Evolutionary conservation across 1,139 yeast genomes (phyloP), one percentile per base, ranked within the genome.

Genomic region (Blastobotrys buckinghamii): DNA sequence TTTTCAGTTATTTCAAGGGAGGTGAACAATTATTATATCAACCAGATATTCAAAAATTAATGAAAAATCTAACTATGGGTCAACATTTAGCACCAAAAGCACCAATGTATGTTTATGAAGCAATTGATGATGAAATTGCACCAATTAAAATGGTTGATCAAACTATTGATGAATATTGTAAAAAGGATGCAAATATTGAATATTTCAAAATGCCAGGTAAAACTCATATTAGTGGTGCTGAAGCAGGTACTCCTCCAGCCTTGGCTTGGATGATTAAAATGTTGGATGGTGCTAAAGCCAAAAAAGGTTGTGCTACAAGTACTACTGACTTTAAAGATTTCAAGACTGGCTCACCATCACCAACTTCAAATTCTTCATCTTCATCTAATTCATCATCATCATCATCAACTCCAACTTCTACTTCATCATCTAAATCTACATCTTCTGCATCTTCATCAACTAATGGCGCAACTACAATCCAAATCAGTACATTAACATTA

Each of bases 101-200:
- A 40, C 55, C 66, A 50, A 8, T 59, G 47, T 52, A 46, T 44
- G 52, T 62, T 6, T 62, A 58, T 49, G 59, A 63, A 39, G 64
- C 64, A 15, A 48, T 53, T 34, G 43, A 52, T 20, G 68, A 64
- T 48, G 59, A 55, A 35, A 48, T 59, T 13, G 59, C 54, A 16
- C 59, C 60, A 19, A 34, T 53, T 26, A 42, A 42, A 9, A 49
- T 49, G 27, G 62, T 60, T 10, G 58, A 57, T 35, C 39, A 42
- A 6, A 39, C 54, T 1, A 53, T 55, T 24, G 42, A 55, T 36
- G 36, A 35, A 30, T 64, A 62, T 54, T 64, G 68, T 49, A 32
- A 47, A n/a, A 44, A 50, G 7, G 66, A 66, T 26, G 57, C 60
- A 15, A 46, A 52, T n/a, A 56, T 65, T 17, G 42, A 47, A 27